Evolutionary conservation across 1,284 basidiomycete species (phyloP).

Genomic region (Singerocomus inundabilis): DNA sequence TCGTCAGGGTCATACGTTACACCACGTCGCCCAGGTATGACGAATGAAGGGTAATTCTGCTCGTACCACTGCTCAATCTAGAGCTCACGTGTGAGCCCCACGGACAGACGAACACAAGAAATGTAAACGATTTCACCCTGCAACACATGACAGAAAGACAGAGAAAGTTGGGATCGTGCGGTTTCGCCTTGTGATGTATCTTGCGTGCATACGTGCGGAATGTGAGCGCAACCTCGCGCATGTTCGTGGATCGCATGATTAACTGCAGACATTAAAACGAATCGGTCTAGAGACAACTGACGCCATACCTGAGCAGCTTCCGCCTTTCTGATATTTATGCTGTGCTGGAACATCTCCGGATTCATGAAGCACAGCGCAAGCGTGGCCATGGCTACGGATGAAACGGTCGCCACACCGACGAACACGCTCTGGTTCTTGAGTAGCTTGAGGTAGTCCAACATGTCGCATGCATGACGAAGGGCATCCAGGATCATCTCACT

Average conservation of each 20-base stretch:
- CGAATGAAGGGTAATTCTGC: conserved; percentile 85
- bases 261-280: conserved; percentile 47
- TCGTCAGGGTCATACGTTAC: conserved; percentile 27
- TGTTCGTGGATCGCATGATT: conserved; percentile 89
- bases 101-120: not conserved
- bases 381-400: conserved; percentile 97
- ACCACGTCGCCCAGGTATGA: conserved; percentile 44
- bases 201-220: conserved; percentile 82
- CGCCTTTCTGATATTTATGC: conserved; percentile 96
- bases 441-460: conserved; percentile 87
- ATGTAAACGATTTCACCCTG: conserved; percentile 47
- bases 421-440: conserved; percentile 92
- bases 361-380: conserved; percentile 94
- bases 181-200: conserved; percentile 80
- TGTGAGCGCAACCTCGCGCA: conserved; percentile 86
- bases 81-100: not conserved
- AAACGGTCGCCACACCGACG: no score
- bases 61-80: conserved; percentile 94
- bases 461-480: conserved; percentile 80
- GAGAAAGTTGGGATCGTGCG: conserved; percentile 87
- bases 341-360: conserved; percentile 81
- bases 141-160: conserved; percentile 78
- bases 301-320: conserved; percentile 74
- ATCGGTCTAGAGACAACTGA: not conserved
- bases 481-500: conserved; percentile 92